Evolutionary conservation across 345 rosid species (phyloP), one percentile per base, ranked within the genome.

Genomic region (Salix suchowensis): DNA sequence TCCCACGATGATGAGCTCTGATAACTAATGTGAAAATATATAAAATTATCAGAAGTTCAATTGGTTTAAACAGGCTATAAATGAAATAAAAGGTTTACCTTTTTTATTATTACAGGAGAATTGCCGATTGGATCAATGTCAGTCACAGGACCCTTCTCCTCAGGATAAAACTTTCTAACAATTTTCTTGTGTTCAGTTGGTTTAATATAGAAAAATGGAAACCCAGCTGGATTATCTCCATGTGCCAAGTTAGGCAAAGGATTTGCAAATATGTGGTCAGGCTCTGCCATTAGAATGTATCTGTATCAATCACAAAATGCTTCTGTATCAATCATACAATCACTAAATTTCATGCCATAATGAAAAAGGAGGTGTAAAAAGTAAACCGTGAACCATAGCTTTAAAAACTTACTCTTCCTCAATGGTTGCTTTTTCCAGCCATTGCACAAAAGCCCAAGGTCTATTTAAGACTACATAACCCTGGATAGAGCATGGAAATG

Each of bases 401-500:
- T 55, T 44, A 65, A 58, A 48, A 55, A 73, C 97, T 88, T 88
- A 96, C 99, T 96, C 97, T 88, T 93, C 98, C 80, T 88, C 86
- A 40, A 96, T 94, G 64, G 88, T 87, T 71, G 98, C 92, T 80
- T 89, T 96, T 79, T 90, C 94, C 83, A 96, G 89, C 98, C 98
- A 93, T 67, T 93, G 99, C 73, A 91, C 97, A 72, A 96, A 96
- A 4, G 99, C 99, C 97, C 99, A 96, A 28, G 99, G 99, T 82
- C 99, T 90, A 80, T 96, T 93, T 74, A 96, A 86, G 78, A 96
- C 99, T 75, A 93, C 87, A 80, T 96, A 96, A 50, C 99, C 98
- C 99, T 96, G 91, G n/a, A 76, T 6, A 71, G 62, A 77, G 50
- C 72, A 77, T 39, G 61, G 61, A 71, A 74, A 64, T 26, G 12